phyloP scores from a whole-genome alignment of 78 protist species.

The Protostelium mycophagum region DNA sequence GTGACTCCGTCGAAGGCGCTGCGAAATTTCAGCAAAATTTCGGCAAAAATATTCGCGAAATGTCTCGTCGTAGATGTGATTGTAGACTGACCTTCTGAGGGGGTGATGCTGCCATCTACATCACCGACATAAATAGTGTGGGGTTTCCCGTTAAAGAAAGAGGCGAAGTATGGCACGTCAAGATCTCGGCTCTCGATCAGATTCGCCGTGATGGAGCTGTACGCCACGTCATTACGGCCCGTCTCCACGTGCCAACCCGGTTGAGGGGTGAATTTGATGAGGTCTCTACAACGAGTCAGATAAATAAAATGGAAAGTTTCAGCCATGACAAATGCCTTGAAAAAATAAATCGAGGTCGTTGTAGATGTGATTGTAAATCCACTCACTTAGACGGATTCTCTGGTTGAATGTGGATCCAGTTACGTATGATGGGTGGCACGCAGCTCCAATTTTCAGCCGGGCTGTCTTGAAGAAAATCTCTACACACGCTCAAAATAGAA shows the following conservation, averaged over 20 bases:
- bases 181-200: background rate
- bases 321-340: background rate
- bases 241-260: constrained; percentile 1
- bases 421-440: background rate
- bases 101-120: background rate
- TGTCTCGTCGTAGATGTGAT: background rate
- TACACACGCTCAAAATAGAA: background rate
- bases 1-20: background rate
- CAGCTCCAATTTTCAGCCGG: background rate
- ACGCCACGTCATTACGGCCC: background rate
- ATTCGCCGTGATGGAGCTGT: background rate
- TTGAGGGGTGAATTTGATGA: too few species aligned
- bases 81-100: background rate
- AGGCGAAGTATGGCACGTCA: background rate
- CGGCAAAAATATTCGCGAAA: background rate
- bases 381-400: background rate
- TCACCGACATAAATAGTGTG: background rate
- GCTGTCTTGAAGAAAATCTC: background rate
- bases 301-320: too few species aligned
- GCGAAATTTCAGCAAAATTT: background rate
- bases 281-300: too few species aligned
- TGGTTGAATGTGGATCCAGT: background rate
- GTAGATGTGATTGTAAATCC: background rate
- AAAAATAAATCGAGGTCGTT: background rate
- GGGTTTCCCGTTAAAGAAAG: background rate